Base-by-base conservation (phyloP, 352 stramenopile genomes). In the Globisporangium echinulatum region DNA sequence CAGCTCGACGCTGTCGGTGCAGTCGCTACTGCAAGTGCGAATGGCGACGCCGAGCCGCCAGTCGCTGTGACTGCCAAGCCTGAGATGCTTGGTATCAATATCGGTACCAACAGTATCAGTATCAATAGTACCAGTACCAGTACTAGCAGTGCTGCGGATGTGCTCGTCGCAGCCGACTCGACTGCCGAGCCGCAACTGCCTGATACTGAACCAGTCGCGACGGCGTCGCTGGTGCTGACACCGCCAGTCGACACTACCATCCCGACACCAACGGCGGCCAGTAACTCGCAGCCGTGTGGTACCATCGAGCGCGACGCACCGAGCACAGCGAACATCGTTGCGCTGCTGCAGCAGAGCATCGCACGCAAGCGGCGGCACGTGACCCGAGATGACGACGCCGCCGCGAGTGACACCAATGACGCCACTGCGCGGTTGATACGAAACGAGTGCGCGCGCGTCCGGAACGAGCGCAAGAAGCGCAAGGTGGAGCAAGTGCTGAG, bases 391-490 rank as follows among this genome's bases (percentile, higher is more conserved):
- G 75, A 82, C 43, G 72, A 80, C 62, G 69, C 77, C 62, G 69
- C 77, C 58, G 56, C 82, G 52, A 78, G 74, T 47, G 75, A 85
- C 25, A 25, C 25, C 25, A 25, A 2, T 25, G 25, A 25, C 25
- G 25, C 25, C 25, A 2, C 25, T 25, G 25, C 25, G 25, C 25
- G 25, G 25, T 1, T 44, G 7, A 44, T 7, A 44, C 40, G 40
- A 44, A 13, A 44, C 40, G 40, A 44, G 7, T 3, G 71, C 56
- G 73, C 71, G 56, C 75, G 75, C 43, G 75, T 85, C 33, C 69
- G 75, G 3, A 82, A 72, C 38, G 75, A 85, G 53, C 69, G 75
- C 39, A 85, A 85, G 64, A 85, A 85, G 62, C 64, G 71, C 25
- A 82, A 82, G 57, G 79, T 81, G 73, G 75, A 85, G 62, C 73